A percentile compares a stretch with the other conserved stretches of the same genome.
phyloP scores from a whole-genome alignment of 2,329 filamentous ascomycete genomes.

The Mycocentrospora acerina region DNA sequence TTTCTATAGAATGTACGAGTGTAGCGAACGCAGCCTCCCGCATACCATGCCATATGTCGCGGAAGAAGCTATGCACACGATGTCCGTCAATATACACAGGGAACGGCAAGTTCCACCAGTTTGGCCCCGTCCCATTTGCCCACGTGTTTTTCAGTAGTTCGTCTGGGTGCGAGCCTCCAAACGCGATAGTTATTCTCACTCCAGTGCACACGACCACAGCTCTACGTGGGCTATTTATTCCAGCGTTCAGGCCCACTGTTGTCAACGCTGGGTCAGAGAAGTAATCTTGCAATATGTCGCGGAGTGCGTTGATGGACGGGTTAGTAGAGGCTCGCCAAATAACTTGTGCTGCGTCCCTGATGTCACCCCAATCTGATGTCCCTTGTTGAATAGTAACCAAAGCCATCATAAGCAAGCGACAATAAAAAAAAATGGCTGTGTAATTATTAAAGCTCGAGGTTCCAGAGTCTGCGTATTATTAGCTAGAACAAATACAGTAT shows the following conservation, averaged over 20 bases:
- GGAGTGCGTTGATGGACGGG: too few species aligned
- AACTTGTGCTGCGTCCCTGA: too few species aligned
- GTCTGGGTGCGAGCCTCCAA: constrained; percentile 3
- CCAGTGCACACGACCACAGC: constrained; percentile 4
- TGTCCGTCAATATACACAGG: constrained; percentile 9
- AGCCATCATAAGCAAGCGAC: too few species aligned
- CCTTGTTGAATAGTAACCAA: too few species aligned
- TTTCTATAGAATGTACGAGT: constrained; percentile 2
- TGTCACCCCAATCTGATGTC: too few species aligned
- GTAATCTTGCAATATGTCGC: background rate
- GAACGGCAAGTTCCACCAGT: constrained; percentile 9
- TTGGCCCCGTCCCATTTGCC: constrained; percentile 6
- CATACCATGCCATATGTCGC: constrained; percentile 14
- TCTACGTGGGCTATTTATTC: constrained; percentile 5
- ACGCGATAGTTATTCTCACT: constrained; percentile 10
- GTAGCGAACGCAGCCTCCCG: constrained; percentile 3
- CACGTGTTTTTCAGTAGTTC: constrained; percentile 8
- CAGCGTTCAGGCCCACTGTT: constrained; percentile 5
- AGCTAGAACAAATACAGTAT: too few species aligned
- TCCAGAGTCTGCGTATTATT: too few species aligned
- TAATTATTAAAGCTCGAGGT: too few species aligned
- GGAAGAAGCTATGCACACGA: constrained; percentile 13
- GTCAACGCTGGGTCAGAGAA: background rate
- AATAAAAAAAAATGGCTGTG: too few species aligned
- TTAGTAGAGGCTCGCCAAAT: too few species aligned